Percentiles rank a stretch among this genome's conserved stretches.
phyloP scores from a whole-genome alignment of 495 filamentous ascomycete species.

The Halenospora varia region DNA sequence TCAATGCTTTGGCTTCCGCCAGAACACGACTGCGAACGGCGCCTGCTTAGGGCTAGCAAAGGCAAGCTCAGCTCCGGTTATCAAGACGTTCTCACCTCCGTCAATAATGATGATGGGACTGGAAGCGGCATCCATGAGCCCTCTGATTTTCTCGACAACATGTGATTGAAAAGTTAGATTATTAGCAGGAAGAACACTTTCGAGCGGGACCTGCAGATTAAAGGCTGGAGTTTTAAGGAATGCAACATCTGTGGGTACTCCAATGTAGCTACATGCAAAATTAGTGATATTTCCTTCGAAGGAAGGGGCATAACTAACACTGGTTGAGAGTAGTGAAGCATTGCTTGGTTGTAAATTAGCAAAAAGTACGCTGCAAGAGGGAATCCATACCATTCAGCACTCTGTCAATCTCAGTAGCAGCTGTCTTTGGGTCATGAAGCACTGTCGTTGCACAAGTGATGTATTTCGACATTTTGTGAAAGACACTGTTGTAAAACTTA shows the following conservation, averaged over 20 bases:
- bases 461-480: slow-evolving; percentile 33
- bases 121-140: too few species aligned
- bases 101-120: too few species aligned
- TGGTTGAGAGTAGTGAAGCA: slow-evolving; percentile 26
- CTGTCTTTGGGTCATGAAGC: slow-evolving; percentile 28
- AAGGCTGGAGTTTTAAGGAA: too few species aligned
- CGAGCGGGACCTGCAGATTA: too few species aligned
- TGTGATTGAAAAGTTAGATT: too few species aligned
- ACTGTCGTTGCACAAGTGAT: slow-evolving; percentile 33
- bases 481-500: slow-evolving; percentile 29
- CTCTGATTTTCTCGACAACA: too few species aligned
- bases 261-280: too few species aligned
- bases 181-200: too few species aligned
- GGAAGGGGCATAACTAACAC: slow-evolving; percentile 21
- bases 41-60: slow-evolving; percentile 8
- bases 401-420: slow-evolving; percentile 37
- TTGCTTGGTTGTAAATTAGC: slow-evolving; percentile 13
- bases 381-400: slow-evolving; percentile 31
- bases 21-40: slow-evolving; percentile 23
- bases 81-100: too few species aligned
- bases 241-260: too few species aligned
- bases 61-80: too few species aligned
- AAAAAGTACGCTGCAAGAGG: slow-evolving; percentile 13
- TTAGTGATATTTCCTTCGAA: too few species aligned
- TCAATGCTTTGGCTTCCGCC: slow-evolving; percentile 25